Evolutionary conservation across 495 filamentous ascomycete genomes (phyloP).

Genomic region (Aspergillus conjunctus): DNA sequence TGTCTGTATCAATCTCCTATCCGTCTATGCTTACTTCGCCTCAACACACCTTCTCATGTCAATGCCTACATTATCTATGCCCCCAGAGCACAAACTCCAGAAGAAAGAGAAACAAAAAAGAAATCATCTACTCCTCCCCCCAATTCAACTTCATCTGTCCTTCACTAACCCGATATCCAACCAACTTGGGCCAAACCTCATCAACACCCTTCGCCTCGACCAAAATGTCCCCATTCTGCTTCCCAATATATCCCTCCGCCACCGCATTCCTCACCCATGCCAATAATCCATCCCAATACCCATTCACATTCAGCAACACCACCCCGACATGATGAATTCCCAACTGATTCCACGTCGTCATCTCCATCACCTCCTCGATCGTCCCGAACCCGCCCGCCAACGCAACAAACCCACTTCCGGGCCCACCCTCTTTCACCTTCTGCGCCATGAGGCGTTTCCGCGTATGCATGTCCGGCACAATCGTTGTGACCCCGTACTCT

Average conservation of each 20-base stretch:
- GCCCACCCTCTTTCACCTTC: conserved; percentile 77
- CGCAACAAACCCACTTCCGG: conserved; percentile 86
- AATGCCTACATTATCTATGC: no score
- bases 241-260: conserved; percentile 70
- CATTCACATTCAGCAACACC: conserved; percentile 80
- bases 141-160: conserved; percentile 80
- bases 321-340: conserved; percentile 87
- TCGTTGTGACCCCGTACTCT: conserved; percentile 78
- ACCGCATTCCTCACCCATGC: conserved; percentile 81
- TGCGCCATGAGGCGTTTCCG: conserved; percentile 90
- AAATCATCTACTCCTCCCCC: conserved; percentile 62
- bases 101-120: no score
- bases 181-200: conserved; percentile 69
- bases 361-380: conserved; percentile 94
- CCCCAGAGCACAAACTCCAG: no score
- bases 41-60: not conserved
- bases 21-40: no score
- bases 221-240: conserved; percentile 69
- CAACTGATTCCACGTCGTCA: conserved; percentile 95
- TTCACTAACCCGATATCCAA: conserved; percentile 72
- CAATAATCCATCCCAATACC: conserved; percentile 87
- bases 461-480: conserved; percentile 94
- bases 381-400: conserved; percentile 92
- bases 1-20: not conserved
- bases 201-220: conserved; percentile 71